phyloP scores from a whole-genome alignment of 1,284 basidiomycete genomes.

The Sporisorium exsertum region DNA sequence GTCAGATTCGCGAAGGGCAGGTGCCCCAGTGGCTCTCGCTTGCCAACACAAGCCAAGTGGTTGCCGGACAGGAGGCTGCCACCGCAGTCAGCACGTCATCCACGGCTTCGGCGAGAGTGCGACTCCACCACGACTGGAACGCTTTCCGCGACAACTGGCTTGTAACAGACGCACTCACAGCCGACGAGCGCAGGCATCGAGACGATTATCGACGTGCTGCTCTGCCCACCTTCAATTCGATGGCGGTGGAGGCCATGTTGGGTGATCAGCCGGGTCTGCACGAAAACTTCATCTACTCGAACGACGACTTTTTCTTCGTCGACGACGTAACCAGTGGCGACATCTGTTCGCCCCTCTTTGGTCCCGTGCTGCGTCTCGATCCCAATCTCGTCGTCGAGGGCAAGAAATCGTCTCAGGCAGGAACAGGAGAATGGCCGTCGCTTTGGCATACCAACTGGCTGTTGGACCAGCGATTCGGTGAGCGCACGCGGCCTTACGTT shows the following conservation, averaged over 20 bases:
- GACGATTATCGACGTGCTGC: slow-evolving; percentile 37
- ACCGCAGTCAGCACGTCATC: neutral
- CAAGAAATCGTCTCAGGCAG: slow-evolving; percentile 16
- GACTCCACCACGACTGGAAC: slow-evolving; percentile 60
- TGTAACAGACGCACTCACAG: slow-evolving; percentile 12
- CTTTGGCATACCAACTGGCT: slow-evolving; percentile 41
- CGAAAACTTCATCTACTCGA: slow-evolving; percentile 50
- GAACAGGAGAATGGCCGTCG: slow-evolving; percentile 48
- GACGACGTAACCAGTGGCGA: slow-evolving; percentile 31
- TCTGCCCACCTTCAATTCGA: slow-evolving; percentile 60
- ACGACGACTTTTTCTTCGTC: slow-evolving; percentile 61
- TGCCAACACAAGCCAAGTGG: slow-evolving; percentile 10
- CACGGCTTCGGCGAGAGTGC: slow-evolving; percentile 7
- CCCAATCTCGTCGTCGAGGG: slow-evolving; percentile 33
- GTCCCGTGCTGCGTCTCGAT: slow-evolving; percentile 56
- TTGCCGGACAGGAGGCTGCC: slow-evolving; percentile 32
- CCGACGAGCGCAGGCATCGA: slow-evolving; percentile 8
- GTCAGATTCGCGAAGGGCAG: slow-evolving; percentile 52
- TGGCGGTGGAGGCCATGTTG: slow-evolving; percentile 55
- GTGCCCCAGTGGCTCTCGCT: slow-evolving; percentile 49
- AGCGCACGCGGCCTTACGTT: slow-evolving; percentile 37
- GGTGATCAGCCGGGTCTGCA: slow-evolving; percentile 38
- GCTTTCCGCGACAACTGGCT: slow-evolving; percentile 44
- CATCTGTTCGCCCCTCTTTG: slow-evolving; percentile 48
- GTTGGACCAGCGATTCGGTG: slow-evolving; percentile 50